A percentile compares a stretch with the other conserved stretches of the same genome.
phyloP scores from a whole-genome alignment of 208 protist species.

The Leishmania tropica region DNA sequence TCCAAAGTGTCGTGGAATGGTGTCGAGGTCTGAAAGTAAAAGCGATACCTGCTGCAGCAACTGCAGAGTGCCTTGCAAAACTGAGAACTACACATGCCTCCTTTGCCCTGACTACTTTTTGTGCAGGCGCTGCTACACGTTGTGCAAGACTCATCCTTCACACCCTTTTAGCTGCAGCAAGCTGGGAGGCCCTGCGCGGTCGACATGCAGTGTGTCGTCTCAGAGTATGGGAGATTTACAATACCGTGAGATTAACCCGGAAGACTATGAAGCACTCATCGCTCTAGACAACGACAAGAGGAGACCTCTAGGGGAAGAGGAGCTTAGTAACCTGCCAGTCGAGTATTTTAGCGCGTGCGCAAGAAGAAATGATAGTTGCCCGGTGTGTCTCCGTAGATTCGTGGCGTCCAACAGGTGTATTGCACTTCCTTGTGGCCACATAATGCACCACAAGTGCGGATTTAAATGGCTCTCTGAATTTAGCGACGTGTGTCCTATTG shows the following conservation, averaged over 20 bases:
- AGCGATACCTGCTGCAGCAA: constrained; percentile 8
- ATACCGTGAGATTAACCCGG: constrained; percentile 75
- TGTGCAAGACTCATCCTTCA: constrained; percentile 35
- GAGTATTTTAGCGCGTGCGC: not conserved
- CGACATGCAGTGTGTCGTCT: not conserved
- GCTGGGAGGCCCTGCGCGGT: too few species aligned
- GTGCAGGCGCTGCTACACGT: constrained; percentile 45
- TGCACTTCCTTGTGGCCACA: constrained; percentile 70
- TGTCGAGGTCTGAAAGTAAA: not conserved
- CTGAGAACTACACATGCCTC: constrained; percentile 45
- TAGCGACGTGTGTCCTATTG: constrained; percentile 67
- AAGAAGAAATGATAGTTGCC: constrained; percentile 39
- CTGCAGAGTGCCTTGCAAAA: constrained; percentile 19
- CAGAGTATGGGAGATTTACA: constrained; percentile 42
- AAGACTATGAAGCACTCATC: constrained; percentile 80
- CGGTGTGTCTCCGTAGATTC: constrained; percentile 68
- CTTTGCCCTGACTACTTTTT: constrained; percentile 53
- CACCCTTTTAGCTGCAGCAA: constrained; percentile 43
- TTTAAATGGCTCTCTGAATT: constrained; percentile 69
- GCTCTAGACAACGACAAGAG: constrained; percentile 43
- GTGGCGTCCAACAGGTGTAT: constrained; percentile 38
- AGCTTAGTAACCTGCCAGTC: constrained; percentile 32
- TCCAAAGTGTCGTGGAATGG: not conserved
- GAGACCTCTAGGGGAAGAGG: constrained; percentile 15
- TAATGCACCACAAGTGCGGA: constrained; percentile 69